These are phyloP conservation scores for Rhodotorula sp. DNA, from an alignment of 1,284 basidiomycete species.

Conservation along the genomic window DNA sequence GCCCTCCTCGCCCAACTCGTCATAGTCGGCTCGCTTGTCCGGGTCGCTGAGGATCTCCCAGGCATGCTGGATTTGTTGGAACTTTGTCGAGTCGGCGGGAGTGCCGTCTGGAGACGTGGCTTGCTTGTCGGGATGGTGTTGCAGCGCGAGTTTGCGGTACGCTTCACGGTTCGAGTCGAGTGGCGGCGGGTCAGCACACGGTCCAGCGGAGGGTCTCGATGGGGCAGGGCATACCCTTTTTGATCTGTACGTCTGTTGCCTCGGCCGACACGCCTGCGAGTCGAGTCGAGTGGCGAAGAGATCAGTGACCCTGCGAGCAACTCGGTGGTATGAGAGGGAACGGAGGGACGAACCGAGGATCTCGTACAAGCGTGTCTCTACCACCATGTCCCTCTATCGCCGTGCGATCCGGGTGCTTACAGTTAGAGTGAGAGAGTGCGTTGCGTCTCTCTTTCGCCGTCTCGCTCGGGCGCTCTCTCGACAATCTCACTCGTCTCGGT, in stretches of 20 bases:
- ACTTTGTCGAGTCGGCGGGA: constrained; percentile 22
- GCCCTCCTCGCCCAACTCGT: constrained; percentile 62
- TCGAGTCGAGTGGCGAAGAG: too few species aligned
- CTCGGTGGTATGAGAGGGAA: not conserved
- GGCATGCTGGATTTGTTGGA: constrained; percentile 67
- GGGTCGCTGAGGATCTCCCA: constrained; percentile 84
- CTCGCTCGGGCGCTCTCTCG: too few species aligned
- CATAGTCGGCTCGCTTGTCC: constrained; percentile 74
- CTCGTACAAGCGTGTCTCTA: constrained; percentile 27
- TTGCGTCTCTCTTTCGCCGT: too few species aligned
- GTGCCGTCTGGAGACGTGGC: not conserved
- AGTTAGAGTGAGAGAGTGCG: too few species aligned
- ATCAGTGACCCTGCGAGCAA: not conserved
- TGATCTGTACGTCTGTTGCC: constrained; percentile 62
- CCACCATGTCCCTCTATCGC: not conserved
- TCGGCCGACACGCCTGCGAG: constrained; percentile 17
- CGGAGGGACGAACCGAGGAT: constrained; percentile 13
- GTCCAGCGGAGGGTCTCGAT: not conserved
- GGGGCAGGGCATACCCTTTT: constrained; percentile 55
- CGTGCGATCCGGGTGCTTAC: too few species aligned
- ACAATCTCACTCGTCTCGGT: too few species aligned
- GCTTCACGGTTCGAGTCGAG: constrained; percentile 51
- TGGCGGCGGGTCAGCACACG: not conserved
- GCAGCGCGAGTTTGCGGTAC: constrained; percentile 58
- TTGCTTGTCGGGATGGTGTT: constrained; percentile 39